These are phyloP conservation scores for Puccinia horiana DNA, from an alignment of 1,284 basidiomycete genomes.

Conservation along the genomic window DNA sequence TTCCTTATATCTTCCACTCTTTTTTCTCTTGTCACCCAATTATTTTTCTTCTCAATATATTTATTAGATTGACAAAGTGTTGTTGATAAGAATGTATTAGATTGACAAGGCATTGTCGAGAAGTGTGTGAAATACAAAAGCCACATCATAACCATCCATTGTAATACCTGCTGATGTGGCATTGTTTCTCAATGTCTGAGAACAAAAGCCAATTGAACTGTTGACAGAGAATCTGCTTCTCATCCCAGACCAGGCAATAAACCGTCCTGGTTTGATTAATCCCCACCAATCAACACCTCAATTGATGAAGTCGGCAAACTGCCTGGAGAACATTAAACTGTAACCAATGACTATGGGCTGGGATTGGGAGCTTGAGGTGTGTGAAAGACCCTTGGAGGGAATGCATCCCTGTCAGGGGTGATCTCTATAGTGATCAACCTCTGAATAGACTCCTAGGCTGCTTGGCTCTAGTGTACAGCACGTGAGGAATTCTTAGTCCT, in stretches of 20 bases:
- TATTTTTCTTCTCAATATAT: no score
- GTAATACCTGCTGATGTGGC: constrained; percentile 5
- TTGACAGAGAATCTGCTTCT: not conserved
- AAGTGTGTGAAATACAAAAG: not conserved
- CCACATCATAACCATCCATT: not conserved
- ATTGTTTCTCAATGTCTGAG: not conserved
- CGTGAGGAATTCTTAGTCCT: no score
- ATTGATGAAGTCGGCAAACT: not conserved
- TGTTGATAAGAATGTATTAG: no score
- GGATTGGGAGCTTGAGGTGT: not conserved
- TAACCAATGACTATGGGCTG: not conserved
- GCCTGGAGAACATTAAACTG: not conserved
- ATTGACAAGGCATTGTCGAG: not conserved
- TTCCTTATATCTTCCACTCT: no score
- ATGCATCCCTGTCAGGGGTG: no score
- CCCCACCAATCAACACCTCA: not conserved
- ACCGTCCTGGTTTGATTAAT: not conserved
- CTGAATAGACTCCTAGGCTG: no score
- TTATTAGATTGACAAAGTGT: no score
- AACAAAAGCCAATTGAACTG: not conserved
- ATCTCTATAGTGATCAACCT: no score
- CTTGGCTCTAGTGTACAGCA: no score
- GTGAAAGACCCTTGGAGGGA: not conserved
- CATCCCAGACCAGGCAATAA: not conserved
- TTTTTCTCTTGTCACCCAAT: no score